Base-by-base conservation (phyloP, 2,329 filamentous ascomycete species). In the Macrophomina pseudophaseolina region DNA sequence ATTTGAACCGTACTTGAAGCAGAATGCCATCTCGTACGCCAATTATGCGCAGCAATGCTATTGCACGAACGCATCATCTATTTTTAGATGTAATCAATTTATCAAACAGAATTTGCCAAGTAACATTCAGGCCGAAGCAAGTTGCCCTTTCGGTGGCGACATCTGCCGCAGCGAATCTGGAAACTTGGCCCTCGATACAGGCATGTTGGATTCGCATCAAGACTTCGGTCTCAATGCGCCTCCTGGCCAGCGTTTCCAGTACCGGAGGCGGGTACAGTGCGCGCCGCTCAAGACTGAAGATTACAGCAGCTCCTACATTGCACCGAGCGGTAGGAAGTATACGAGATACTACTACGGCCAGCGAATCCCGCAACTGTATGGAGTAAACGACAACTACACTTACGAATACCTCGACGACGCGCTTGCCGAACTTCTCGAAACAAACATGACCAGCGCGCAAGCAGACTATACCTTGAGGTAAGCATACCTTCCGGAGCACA, bases 141-240 rank as follows among this genome's bases (percentile, higher is more conserved):
- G 38, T 8, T 72, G 67, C 51, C 70, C 70, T 0, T 72, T 72
- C 40, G 42, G 35, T 3, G 38, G 52, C 8, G 48, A 65, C 2
- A 56, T 69, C 6, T 72, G 70, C 44, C 46, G 51, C 32, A 53
- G 35, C 9, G 46, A 67, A 2, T 60, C 14, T 7, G 40, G 40
- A 0, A 75, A 73, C n/a, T 14, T 74, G 4, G 2, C 46, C 0
- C 33, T 74, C 0, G 72, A 74, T 35, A 71, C 70, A 12, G 71
- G 70, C 8, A 46, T 58, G 23, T 51, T 74, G 0, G 66, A 73
- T 48, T 71, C 68, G 35, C 60, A 66, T 18, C 23, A 60, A 1
- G 64, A 74, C 54, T 62, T 74, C 16, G 73, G 73, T 1, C 40
- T 73, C 23, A 74, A 73, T 28, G 56, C 53, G 4, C 66, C 70